phyloP scores from a whole-genome alignment of 495 filamentous ascomycete species.

The Hamigera avellanea region DNA sequence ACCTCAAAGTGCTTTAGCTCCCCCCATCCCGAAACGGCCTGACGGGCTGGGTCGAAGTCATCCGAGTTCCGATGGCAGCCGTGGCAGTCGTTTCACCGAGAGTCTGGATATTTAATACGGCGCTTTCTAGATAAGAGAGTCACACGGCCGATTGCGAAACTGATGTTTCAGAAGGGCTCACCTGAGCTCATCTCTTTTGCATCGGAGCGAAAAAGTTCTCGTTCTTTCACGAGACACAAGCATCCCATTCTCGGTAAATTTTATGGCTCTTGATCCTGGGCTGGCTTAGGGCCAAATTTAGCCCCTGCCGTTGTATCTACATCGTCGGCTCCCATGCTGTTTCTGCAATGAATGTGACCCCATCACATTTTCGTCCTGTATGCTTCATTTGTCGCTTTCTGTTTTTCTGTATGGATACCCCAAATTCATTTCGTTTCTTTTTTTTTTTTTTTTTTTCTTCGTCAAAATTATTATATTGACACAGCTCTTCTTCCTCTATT shows the following conservation, averaged over 20 bases:
- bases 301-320: no score
- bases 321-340: no score
- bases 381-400: not conserved
- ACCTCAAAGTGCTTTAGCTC: conserved; percentile 13
- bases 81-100: conserved; percentile 46
- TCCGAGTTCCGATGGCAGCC: conserved; percentile 42
- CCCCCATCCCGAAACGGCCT: conserved; percentile 15
- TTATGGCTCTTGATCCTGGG: no score
- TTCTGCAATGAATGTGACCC: not conserved
- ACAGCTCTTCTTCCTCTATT: not conserved
- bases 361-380: not conserved
- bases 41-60: conserved; percentile 43
- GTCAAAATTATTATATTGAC: not conserved
- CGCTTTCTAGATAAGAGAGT: not conserved
- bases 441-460: not conserved
- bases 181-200: no score
- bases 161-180: no score
- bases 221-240: no score
- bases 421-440: not conserved
- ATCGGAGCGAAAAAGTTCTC: no score
- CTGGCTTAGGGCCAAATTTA: no score
- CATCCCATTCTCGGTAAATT: no score
- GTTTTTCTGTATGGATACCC: conserved; percentile 1
- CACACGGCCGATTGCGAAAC: no score
- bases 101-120: conserved; percentile 9